Percentiles rank a stretch among this genome's conserved stretches.
phyloP scores from a whole-genome alignment of 2,329 filamentous ascomycete genomes.

The Chaetothyriales sp. region DNA sequence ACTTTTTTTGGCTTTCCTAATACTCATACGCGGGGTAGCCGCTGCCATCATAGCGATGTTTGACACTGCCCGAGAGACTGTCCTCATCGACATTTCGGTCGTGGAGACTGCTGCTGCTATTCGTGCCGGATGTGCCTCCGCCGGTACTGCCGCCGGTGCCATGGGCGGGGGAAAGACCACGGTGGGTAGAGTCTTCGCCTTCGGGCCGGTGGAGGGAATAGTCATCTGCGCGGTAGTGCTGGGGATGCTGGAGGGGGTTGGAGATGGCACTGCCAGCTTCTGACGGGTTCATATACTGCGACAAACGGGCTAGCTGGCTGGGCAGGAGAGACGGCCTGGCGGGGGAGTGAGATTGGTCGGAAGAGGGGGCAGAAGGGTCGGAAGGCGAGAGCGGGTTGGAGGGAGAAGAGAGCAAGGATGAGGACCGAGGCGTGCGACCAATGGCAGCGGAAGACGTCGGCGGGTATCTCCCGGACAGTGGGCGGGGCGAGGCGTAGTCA shows the following conservation, averaged over 20 bases:
- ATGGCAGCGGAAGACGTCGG: neutral
- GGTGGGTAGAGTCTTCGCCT: neutral
- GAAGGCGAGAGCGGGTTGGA: slow-evolving; percentile 5
- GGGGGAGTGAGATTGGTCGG: slow-evolving; percentile 7
- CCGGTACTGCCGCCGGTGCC: slow-evolving; percentile 10
- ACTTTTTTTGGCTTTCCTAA: too few species aligned
- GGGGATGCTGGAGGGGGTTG: slow-evolving; percentile 4
- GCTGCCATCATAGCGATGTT: slow-evolving; percentile 21
- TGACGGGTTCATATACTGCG: slow-evolving; percentile 5
- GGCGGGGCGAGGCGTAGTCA: slow-evolving; percentile 10
- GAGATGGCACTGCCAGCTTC: neutral
- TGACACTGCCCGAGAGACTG: slow-evolving; percentile 17
- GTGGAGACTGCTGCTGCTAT: slow-evolving; percentile 7
- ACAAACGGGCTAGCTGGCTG: slow-evolving; percentile 21
- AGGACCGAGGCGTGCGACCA: neutral
- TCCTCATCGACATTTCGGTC: slow-evolving; percentile 14
- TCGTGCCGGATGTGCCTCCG: slow-evolving; percentile 18
- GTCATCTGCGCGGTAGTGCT: slow-evolving; percentile 8
- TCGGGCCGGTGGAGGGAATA: slow-evolving; percentile 6
- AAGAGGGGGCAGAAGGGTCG: slow-evolving; percentile 7
- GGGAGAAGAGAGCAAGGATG: too few species aligned
- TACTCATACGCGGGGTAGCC: slow-evolving; percentile 16
- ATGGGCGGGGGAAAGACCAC: neutral
- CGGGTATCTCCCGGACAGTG: neutral
- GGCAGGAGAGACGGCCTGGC: slow-evolving; percentile 21